A percentile compares a stretch with the other conserved stretches of the same genome.
These are phyloP conservation scores for Cryptosporidium sp. DNA, from an alignment of 169 alveolate species.

Conservation along the genomic window DNA sequence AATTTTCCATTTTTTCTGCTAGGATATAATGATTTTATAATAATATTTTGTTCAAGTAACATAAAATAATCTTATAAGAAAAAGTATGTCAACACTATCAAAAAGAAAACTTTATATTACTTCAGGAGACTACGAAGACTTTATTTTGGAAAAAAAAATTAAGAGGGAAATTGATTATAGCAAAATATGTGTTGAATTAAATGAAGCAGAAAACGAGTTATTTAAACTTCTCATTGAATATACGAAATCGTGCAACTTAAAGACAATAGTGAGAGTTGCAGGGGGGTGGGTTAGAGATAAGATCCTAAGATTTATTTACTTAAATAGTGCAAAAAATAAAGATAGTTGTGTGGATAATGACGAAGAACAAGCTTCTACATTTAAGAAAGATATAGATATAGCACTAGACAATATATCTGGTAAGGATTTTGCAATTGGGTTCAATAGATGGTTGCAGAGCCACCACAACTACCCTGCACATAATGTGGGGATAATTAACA, in stretches of 20 bases:
- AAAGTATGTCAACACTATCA: constrained; percentile 1
- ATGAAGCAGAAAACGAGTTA: constrained; percentile 19
- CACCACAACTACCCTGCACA: constrained; percentile 44
- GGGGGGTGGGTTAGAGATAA: constrained; percentile 99
- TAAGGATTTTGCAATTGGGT: constrained; percentile 84
- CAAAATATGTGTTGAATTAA: neutral
- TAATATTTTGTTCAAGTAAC: neutral
- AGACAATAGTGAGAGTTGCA: constrained; percentile 90
- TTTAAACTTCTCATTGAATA: constrained; percentile 38
- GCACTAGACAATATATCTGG: constrained; percentile 96
- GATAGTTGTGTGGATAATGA: constrained; percentile 53
- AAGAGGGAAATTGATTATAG: constrained; percentile 3
- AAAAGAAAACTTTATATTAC: constrained; percentile 64
- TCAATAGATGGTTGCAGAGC: constrained; percentile 78
- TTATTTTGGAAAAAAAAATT: neutral
- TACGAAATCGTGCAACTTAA: neutral
- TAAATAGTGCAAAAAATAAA: constrained; percentile 16
- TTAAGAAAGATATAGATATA: constrained; percentile 95
- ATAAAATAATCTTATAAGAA: neutral
- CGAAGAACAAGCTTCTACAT: constrained; percentile 53
- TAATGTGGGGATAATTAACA: constrained; percentile 89
- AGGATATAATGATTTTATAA: neutral
- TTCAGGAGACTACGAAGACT: constrained; percentile 41
- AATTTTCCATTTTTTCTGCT: neutral
- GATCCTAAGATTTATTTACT: constrained; percentile 80